Evolutionary conservation across 1,139 yeast genomes (phyloP).

Genomic region (Taphrina wiesneri): DNA sequence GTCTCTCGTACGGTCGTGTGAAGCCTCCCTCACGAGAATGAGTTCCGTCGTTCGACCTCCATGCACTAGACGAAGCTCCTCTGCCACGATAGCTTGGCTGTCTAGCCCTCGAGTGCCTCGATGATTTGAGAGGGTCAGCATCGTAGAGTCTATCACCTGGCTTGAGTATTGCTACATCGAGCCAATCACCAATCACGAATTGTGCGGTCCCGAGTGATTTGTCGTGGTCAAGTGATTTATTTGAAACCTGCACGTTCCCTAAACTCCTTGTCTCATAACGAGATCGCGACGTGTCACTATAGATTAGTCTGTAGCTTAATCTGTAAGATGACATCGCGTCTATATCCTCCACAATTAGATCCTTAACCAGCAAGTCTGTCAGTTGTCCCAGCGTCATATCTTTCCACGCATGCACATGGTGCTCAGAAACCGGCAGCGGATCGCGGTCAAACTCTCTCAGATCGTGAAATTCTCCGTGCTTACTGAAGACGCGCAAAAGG

Average conservation of each 20-base stretch:
- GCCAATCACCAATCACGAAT: constrained; percentile 20
- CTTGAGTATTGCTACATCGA: constrained; percentile 22
- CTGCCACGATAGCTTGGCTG: background rate
- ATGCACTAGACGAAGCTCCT: background rate
- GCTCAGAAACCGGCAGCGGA: background rate
- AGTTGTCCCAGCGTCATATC: constrained; percentile 19
- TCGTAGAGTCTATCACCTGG: constrained; percentile 9
- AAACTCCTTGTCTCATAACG: background rate
- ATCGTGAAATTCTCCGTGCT: constrained; percentile 19
- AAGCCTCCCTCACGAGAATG: background rate
- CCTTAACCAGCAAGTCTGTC: constrained; percentile 6
- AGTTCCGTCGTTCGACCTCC: background rate
- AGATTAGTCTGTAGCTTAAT: constrained; percentile 2
- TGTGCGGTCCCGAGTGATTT: constrained; percentile 13
- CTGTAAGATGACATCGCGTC: background rate
- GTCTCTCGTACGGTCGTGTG: background rate
- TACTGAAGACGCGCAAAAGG: constrained; percentile 16
- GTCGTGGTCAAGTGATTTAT: background rate
- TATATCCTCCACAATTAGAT: background rate
- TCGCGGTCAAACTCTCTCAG: constrained; percentile 11
- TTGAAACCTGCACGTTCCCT: constrained; percentile 2
- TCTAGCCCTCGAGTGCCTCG: background rate
- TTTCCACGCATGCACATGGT: constrained; percentile 8
- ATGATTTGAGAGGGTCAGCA: background rate
- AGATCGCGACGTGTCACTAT: background rate